Evolutionary conservation across 768 basidiomycete species (phyloP).

Genomic region (Lactarius pseudohatsudake): DNA sequence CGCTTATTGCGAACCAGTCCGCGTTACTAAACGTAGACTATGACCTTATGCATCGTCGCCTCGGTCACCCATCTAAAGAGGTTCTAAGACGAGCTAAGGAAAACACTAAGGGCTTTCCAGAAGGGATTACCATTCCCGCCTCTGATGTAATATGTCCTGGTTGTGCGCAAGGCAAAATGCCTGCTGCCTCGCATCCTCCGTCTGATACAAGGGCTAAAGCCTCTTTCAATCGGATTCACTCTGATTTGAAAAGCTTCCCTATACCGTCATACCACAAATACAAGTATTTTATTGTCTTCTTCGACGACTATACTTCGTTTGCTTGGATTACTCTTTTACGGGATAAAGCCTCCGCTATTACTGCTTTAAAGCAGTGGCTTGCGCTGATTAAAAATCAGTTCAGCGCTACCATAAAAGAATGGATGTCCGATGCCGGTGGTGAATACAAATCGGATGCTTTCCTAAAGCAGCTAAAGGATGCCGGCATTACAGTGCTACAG

Average conservation of each 20-base stretch:
- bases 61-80: not conserved
- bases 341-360: not conserved
- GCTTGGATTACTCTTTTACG: not conserved
- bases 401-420: not conserved
- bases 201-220: not conserved
- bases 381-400: not conserved
- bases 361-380: not conserved
- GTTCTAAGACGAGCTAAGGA: not conserved
- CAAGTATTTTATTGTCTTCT: not conserved
- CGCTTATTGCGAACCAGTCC: too few species aligned
- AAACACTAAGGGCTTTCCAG: not conserved
- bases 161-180: not conserved
- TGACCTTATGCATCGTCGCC: not conserved
- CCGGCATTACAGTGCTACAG: too few species aligned
- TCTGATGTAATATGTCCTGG: not conserved
- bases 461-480: not conserved
- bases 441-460: conserved; percentile 3
- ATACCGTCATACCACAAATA: not conserved
- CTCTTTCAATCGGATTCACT: not conserved
- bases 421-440: conserved; percentile 3
- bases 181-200: not conserved
- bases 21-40: too few species aligned
- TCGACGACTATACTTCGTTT: not conserved
- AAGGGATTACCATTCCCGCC: not conserved
- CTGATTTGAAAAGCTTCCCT: not conserved